Conservation (phyloP, 192 early-diverging fungal species). For the Coemansia sp. region DNA sequence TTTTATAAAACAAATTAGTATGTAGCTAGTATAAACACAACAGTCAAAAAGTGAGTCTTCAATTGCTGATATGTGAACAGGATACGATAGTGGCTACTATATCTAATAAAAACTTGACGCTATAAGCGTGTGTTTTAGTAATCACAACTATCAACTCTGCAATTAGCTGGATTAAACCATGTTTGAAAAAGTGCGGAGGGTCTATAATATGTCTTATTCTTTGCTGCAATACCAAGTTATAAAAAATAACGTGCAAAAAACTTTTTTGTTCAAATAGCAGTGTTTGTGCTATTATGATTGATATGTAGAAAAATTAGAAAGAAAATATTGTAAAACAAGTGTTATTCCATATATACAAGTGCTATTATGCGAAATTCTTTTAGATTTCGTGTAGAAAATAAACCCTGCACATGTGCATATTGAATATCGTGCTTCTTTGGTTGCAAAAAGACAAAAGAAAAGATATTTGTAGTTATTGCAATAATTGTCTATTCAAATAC, state of each 20-base stretch:
- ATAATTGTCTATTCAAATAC: background rate
- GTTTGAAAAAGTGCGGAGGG: too few relatives aligned
- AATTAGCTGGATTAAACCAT: background rate
- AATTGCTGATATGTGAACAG: background rate
- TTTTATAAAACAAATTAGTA: background rate
- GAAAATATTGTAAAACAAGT: background rate
- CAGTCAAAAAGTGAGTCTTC: background rate
- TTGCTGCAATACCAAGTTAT: background rate
- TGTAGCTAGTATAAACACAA: background rate
- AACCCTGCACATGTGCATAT: background rate
- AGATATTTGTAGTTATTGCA: background rate
- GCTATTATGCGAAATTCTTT: background rate
- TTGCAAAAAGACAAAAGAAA: too few relatives aligned
- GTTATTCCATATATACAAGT: background rate
- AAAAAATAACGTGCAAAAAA: background rate
- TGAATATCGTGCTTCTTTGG: too few relatives aligned
- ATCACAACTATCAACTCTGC: slow-evolving; percentile 1
- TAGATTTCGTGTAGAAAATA: background rate
- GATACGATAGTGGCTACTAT: background rate
- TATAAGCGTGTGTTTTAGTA: background rate
- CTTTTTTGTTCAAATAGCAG: background rate
- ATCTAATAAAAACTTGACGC: background rate
- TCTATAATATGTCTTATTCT: background rate
- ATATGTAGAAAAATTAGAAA: background rate
- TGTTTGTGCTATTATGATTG: too few relatives aligned